These are phyloP conservation scores for Sporothrix pallida DNA, from an alignment of 2,329 filamentous ascomycete species.

Conservation along the genomic window DNA sequence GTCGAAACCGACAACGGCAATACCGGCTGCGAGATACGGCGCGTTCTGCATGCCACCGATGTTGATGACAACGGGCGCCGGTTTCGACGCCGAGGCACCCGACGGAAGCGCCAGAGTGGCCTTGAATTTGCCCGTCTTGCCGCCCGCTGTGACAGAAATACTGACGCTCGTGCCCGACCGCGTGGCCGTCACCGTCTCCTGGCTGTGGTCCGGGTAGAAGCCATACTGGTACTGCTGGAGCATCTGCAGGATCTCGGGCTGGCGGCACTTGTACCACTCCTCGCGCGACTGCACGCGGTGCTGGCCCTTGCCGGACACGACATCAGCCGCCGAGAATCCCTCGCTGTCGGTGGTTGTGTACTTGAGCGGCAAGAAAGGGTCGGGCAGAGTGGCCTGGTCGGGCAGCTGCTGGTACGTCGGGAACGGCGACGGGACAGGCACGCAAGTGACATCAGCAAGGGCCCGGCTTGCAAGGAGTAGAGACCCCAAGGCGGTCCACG, in stretches of 20 bases:
- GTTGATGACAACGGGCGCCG: constrained; percentile 55
- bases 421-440: neutral
- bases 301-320: constrained; percentile 49
- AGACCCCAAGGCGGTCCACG: neutral
- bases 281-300: constrained; percentile 52
- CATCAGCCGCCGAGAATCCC: constrained; percentile 41
- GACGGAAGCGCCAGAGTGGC: constrained; percentile 52
- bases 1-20: constrained; percentile 57
- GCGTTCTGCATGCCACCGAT: constrained; percentile 57
- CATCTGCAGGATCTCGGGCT: constrained; percentile 56
- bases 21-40: constrained; percentile 54
- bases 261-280: constrained; percentile 56
- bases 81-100: constrained; percentile 43
- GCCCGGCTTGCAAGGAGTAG: neutral
- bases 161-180: constrained; percentile 52
- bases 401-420: constrained; percentile 9
- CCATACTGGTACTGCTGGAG: constrained; percentile 59
- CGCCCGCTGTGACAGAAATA: constrained; percentile 51
- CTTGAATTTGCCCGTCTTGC: constrained; percentile 53
- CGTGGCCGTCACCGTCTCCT: constrained; percentile 55
- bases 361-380: neutral
- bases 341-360: constrained; percentile 41
- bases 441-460: constrained; percentile 7
- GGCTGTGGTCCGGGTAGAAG: constrained; percentile 56
- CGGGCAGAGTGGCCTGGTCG: neutral